A percentile compares a stretch with the other conserved stretches of the same genome.
phyloP scores from a whole-genome alignment of 2,329 filamentous ascomycete species.

The Aspergillus sp. region DNA sequence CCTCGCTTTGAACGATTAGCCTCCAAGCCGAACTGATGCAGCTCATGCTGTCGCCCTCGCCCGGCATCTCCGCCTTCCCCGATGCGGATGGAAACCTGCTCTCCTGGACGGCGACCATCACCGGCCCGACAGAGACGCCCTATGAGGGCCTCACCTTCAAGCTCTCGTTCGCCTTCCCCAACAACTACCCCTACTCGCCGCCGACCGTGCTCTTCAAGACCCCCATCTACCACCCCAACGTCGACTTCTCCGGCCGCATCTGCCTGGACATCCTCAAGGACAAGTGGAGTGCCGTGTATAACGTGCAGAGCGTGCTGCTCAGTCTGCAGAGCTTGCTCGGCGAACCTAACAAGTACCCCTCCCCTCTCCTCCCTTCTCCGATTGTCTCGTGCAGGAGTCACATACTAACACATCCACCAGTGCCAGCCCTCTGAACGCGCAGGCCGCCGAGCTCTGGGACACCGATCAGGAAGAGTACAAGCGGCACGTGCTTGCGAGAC shows the following conservation, averaged over 20 bases:
- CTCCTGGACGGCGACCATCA: constrained; percentile 90
- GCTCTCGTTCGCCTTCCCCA: constrained; percentile 84
- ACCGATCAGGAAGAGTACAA: constrained; percentile 85
- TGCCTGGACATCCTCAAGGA: constrained; percentile 98
- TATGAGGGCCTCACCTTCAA: constrained; percentile 89
- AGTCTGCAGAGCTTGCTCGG: constrained; percentile 93
- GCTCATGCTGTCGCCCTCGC: constrained; percentile 92
- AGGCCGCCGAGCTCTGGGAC: constrained; percentile 95
- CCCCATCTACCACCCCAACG: constrained; percentile 97
- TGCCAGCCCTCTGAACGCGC: constrained; percentile 89
- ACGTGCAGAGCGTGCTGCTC: constrained; percentile 87
- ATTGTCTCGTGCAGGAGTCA: not conserved
- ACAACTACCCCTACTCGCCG: constrained; percentile 88
- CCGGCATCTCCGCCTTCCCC: constrained; percentile 93
- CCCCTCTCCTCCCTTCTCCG: not conserved
- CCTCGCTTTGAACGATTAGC: constrained; percentile 48
- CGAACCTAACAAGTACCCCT: constrained; percentile 86
- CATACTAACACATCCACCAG: constrained; percentile 47
- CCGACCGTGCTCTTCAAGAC: constrained; percentile 96
- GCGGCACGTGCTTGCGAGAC: constrained; percentile 64
- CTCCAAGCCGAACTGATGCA: constrained; percentile 98
- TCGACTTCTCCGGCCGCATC: constrained; percentile 95
- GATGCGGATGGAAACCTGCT: constrained; percentile 86
- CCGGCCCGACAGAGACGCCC: constrained; percentile 85
- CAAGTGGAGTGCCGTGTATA: constrained; percentile 98